phyloP scores from a whole-genome alignment of 352 stramenopile genomes.

The Globisporangium acanthophoron region DNA sequence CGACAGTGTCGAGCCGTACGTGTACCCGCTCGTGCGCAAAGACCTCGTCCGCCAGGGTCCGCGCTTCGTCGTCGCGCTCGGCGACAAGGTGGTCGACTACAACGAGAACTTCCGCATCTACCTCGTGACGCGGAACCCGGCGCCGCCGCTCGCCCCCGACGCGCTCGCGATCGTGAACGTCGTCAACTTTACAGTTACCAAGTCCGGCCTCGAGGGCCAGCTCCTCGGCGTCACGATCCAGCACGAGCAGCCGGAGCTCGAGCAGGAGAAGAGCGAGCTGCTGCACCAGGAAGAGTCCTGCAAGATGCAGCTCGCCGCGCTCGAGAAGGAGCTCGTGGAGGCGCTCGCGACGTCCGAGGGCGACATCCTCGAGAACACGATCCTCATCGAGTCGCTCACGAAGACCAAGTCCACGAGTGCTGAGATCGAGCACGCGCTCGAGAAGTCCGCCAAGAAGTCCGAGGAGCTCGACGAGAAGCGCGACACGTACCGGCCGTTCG shows the following conservation, averaged over 20 bases:
- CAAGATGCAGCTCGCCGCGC: constrained; percentile 89
- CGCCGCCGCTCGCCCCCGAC: constrained; percentile 84
- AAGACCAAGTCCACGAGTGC: constrained; percentile 90
- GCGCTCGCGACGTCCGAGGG: constrained; percentile 91
- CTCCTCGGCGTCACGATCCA: constrained; percentile 92
- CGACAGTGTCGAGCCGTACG: constrained; percentile 88
- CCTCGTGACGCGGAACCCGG: constrained; percentile 89
- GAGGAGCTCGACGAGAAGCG: constrained; percentile 91
- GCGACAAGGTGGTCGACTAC: constrained; percentile 93
- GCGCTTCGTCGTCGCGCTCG: constrained; percentile 87
- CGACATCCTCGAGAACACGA: constrained; percentile 94
- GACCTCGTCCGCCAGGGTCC: constrained; percentile 90
- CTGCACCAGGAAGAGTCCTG: constrained; percentile 92
- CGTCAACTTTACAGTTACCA: constrained; percentile 96
- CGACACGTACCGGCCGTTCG: constrained; percentile 88
- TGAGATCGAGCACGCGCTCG: constrained; percentile 89
- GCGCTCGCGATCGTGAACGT: constrained; percentile 87
- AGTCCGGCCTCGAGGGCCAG: constrained; percentile 90
- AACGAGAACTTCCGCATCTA: constrained; percentile 93
- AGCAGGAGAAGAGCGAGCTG: constrained; percentile 91
- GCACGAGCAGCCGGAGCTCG: constrained; percentile 91
- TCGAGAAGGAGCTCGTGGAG: constrained; percentile 94
- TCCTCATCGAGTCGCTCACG: constrained; percentile 92
- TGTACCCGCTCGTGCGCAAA: constrained; percentile 90
- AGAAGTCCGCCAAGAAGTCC: constrained; percentile 85